Evolutionary conservation across 2,329 filamentous ascomycete genomes (phyloP).

Genomic region (Acrocalymma vagum): DNA sequence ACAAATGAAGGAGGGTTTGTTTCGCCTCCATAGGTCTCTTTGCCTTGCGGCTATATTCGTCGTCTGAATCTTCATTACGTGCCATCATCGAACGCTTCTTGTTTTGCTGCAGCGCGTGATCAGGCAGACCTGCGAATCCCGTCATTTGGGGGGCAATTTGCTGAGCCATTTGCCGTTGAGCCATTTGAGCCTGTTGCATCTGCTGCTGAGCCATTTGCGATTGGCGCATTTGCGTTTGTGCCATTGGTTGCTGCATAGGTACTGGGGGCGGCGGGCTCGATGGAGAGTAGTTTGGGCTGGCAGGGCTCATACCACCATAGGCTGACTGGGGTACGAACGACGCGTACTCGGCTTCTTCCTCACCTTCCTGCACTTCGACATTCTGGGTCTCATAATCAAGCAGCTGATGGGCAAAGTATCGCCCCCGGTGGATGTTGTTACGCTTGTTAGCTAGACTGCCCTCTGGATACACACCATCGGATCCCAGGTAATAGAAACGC

Average conservation of each 20-base stretch:
- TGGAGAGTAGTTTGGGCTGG: too few relatives aligned
- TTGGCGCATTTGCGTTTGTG: neutral
- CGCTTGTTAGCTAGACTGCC: constrained; percentile 30
- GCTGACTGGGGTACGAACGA: too few relatives aligned
- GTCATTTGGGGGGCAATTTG: neutral
- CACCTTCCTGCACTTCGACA: constrained; percentile 34
- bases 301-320: too few relatives aligned
- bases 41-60: constrained; percentile 1
- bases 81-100: constrained; percentile 10
- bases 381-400: constrained; percentile 30
- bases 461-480: neutral
- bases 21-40: constrained; percentile 42
- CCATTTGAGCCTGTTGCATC: neutral
- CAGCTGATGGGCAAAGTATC: constrained; percentile 37
- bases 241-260: too few relatives aligned
- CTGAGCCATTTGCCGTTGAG: neutral
- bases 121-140: neutral
- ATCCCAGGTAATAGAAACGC: constrained; percentile 36
- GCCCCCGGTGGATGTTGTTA: constrained; percentile 20
- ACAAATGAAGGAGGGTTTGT: constrained; percentile 38
- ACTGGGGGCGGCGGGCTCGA: too few relatives aligned
- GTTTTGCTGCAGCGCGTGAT: neutral
- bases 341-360: constrained; percentile 40
- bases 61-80: constrained; percentile 2
- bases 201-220: neutral